phyloP scores from a whole-genome alignment of 1,284 basidiomycete genomes.

The Trichosporon coremiiforme region DNA sequence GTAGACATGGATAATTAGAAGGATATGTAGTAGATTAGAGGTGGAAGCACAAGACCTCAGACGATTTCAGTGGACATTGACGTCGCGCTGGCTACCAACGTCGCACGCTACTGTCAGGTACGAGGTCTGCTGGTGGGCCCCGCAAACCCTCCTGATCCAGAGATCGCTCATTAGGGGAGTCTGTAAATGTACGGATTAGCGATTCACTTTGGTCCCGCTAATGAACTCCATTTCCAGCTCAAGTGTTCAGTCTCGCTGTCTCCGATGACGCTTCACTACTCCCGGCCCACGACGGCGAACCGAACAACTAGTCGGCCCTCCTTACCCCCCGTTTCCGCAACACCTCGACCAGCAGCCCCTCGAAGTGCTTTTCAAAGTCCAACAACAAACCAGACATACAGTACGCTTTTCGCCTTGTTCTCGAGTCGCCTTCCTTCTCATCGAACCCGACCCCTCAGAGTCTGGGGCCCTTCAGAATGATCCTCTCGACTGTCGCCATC shows the following conservation, averaged over 20 bases:
- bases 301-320: neutral
- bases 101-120: slow-evolving; percentile 6
- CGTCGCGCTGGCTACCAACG: slow-evolving; percentile 16
- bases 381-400: too few species aligned
- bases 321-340: neutral
- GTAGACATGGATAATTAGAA: neutral
- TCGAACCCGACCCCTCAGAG: too few species aligned
- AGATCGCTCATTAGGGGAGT: neutral
- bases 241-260: neutral
- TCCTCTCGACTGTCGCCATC: slow-evolving; percentile 19
- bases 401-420: too few species aligned
- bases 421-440: too few species aligned
- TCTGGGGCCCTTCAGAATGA: neutral
- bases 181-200: neutral
- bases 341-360: neutral
- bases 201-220: neutral
- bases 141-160: neutral
- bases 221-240: neutral
- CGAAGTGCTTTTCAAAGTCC: too few species aligned
- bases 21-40: neutral
- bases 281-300: too few species aligned
- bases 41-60: neutral
- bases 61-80: neutral
- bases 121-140: neutral
- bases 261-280: slow-evolving; percentile 9